A percentile compares a stretch with the other conserved stretches of the same genome.
Conservation (phyloP, 208 protist genomes). For the Crithidia thermophila region DNA sequence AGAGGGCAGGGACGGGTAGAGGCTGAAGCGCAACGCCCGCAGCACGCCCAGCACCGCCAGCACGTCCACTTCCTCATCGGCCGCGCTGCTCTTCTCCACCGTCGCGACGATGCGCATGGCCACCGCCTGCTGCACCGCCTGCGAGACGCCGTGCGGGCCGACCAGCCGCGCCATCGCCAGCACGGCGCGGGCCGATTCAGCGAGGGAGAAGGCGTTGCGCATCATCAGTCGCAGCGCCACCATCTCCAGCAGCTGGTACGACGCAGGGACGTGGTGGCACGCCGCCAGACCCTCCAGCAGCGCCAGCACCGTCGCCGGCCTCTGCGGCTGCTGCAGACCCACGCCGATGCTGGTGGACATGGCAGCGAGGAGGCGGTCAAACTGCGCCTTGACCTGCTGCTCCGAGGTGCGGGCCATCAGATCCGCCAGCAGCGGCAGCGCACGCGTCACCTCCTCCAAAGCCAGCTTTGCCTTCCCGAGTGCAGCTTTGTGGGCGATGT, state of each 20-base stretch:
- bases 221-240: slow-evolving; percentile 59
- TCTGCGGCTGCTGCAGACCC: slow-evolving; percentile 43
- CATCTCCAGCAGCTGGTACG: slow-evolving; percentile 65
- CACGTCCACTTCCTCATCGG: neutral
- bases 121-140: slow-evolving; percentile 44
- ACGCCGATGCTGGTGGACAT: slow-evolving; percentile 56
- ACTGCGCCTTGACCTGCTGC: slow-evolving; percentile 26
- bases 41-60: slow-evolving; percentile 13
- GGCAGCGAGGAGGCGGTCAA: slow-evolving; percentile 52
- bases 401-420: slow-evolving; percentile 22
- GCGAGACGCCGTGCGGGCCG: slow-evolving; percentile 39
- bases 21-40: slow-evolving; percentile 30
- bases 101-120: slow-evolving; percentile 35
- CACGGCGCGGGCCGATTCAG: slow-evolving; percentile 41
- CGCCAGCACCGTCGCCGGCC: slow-evolving; percentile 30
- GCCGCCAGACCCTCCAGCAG: slow-evolving; percentile 68
- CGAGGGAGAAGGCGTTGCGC: slow-evolving; percentile 25
- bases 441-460: slow-evolving; percentile 55
- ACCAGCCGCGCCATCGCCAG: slow-evolving; percentile 40
- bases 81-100: slow-evolving; percentile 9
- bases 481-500: slow-evolving; percentile 64
- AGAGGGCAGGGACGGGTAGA: slow-evolving; percentile 28
- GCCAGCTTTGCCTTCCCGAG: slow-evolving; percentile 45
- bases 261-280: slow-evolving; percentile 58
- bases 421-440: slow-evolving; percentile 62